phyloP scores from a whole-genome alignment of 192 early-diverging fungal species.

The Coemansia sp. region DNA sequence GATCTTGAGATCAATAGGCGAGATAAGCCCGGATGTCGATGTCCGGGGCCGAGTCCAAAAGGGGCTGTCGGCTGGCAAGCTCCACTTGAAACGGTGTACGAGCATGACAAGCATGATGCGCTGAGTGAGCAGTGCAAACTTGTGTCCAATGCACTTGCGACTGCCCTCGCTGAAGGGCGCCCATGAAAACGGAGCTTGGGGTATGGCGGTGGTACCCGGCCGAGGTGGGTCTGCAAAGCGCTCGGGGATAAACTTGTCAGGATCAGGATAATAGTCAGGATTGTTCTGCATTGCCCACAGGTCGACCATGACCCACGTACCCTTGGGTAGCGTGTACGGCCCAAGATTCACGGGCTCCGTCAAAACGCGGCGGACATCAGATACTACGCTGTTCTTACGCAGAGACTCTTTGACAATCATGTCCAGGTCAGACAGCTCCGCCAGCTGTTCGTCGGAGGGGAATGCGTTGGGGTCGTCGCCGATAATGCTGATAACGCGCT shows the following conservation, averaged over 20 bases:
- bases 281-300: conserved; percentile 61
- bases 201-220: neutral
- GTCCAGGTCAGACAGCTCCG: conserved; percentile 53
- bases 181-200: conserved; percentile 51
- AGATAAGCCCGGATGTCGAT: conserved; percentile 43
- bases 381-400: conserved; percentile 49
- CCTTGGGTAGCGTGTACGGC: conserved; percentile 56
- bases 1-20: conserved; percentile 39
- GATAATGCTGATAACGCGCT: conserved; percentile 43
- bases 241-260: conserved; percentile 57
- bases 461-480: conserved; percentile 56
- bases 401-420: conserved; percentile 58
- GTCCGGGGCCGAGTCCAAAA: conserved; percentile 32
- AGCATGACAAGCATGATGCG: conserved; percentile 61
- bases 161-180: conserved; percentile 61
- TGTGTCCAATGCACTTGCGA: conserved; percentile 62
- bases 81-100: conserved; percentile 48
- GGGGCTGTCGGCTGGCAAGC: conserved; percentile 42
- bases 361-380: conserved; percentile 43
- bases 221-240: conserved; percentile 52
- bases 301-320: conserved; percentile 59
- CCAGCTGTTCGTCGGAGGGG: conserved; percentile 58
- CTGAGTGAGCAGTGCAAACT: conserved; percentile 65
- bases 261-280: conserved; percentile 51
- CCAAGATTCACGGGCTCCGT: conserved; percentile 56